Base-by-base conservation (phyloP, 2,329 filamentous ascomycete species). In the Epichloe sibirici region DNA sequence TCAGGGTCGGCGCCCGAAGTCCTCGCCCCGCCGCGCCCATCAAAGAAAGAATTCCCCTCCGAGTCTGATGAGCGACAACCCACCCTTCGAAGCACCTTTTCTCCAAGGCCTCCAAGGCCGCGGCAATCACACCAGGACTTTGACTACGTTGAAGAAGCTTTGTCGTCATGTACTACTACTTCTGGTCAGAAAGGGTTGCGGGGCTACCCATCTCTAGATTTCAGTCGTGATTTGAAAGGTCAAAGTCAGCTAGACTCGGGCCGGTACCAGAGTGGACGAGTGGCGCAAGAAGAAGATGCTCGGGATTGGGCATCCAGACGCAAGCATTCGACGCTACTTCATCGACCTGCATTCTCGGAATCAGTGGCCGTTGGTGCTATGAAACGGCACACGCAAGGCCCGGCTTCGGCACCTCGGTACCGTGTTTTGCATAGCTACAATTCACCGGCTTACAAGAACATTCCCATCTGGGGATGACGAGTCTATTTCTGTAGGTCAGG, bases 371-470 rank as follows among this genome's bases (percentile, higher is more conserved):
- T 38, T 13, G 39, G 39, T n/a, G n/a, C 21, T 15, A 55, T 37
- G 47, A 58, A 45, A 21, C 45, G 40, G 44, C 46, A 15, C 25
- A 25, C 5, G 43, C 55, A 46, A 54, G 56, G 38, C 48, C 34
- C 62, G 64, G 17, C 12, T 17, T 21, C 53, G 42, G n/a, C 75
- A 74, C 53, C 49, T 8, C 75, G 74, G 8, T 80, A 75, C 55
- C 74, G 77, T 1, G 68, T 80, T 11, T 65, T 80, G 8, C 78
- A 81, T 63, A 80, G 76, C 63, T 79, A 81, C 58, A 78, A 79
- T 59, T 78, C 77, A 4, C 77, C 77, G 5, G 75, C 77, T 5
- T 81, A 81, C 58, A 71, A 71, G 31, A 70, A 74, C 38, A 72
- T 68, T 3, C 77, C 76, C 0, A 78, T 80, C n/a, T 79, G 77